phyloP scores from a whole-genome alignment of 768 basidiomycete genomes.

The Lactarius tabidus region DNA sequence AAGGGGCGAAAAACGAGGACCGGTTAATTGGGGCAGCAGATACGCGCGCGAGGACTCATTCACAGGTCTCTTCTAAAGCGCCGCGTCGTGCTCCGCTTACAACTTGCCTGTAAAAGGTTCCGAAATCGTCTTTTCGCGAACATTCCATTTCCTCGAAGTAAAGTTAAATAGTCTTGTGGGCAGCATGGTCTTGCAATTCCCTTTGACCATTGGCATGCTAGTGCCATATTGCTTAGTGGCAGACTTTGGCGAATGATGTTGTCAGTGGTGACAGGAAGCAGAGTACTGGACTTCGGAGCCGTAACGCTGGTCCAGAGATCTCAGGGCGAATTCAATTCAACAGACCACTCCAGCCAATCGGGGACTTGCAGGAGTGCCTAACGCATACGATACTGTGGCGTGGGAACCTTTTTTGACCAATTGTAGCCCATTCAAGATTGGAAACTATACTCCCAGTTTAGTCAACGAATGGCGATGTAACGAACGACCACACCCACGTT shows the following conservation, averaged over 20 bases:
- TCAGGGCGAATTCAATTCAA: not conserved
- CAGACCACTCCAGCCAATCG: not conserved
- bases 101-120: not conserved
- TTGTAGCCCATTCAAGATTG: not conserved
- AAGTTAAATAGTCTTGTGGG: not conserved
- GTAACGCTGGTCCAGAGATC: not conserved
- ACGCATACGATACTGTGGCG: not conserved
- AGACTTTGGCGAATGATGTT: not conserved
- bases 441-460: not conserved
- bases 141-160: not conserved
- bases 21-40: not conserved
- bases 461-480: not conserved
- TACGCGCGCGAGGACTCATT: not conserved
- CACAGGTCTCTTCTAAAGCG: not conserved
- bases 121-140: not conserved
- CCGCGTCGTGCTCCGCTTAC: not conserved
- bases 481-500: slow-evolving; percentile 1
- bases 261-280: not conserved
- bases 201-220: not conserved
- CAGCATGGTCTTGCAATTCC: not conserved
- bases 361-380: not conserved
- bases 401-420: not conserved
- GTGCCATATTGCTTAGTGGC: not conserved
- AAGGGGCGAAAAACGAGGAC: not conserved
- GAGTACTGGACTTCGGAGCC: not conserved